phyloP scores from a whole-genome alignment of 352 stramenopile genomes.

The Thraustochytrium striatum region DNA sequence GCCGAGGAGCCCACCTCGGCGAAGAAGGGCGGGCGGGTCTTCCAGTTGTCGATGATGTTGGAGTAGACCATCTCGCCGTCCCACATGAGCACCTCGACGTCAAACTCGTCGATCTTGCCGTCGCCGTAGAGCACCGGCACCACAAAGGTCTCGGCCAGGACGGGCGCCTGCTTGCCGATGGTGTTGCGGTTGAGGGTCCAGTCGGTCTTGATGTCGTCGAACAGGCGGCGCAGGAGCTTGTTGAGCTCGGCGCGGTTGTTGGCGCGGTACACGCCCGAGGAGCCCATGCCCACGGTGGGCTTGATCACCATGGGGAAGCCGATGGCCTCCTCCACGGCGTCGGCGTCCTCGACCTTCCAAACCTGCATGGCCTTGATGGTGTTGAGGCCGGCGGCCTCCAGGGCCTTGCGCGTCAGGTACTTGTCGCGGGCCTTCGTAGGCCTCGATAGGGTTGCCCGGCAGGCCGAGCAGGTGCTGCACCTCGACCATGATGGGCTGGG shows the following conservation, averaged over 20 bases:
- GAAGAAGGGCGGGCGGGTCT: constrained; percentile 23
- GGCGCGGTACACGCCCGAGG: constrained; percentile 40
- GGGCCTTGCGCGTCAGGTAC: constrained; percentile 40
- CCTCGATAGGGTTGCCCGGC: background rate
- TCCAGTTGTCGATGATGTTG: constrained; percentile 48
- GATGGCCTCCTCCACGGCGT: background rate
- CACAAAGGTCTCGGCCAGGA: constrained; percentile 11
- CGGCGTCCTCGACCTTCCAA: constrained; percentile 8
- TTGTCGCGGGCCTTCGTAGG: constrained; percentile 48
- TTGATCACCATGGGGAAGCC: constrained; percentile 51
- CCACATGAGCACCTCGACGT: constrained; percentile 47
- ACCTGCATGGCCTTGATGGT: constrained; percentile 27
- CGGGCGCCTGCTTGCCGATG: background rate
- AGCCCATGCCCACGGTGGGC: constrained; percentile 35
- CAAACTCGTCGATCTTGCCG: constrained; percentile 32
- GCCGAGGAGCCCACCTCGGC: constrained; percentile 23
- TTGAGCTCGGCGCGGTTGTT: constrained; percentile 10
- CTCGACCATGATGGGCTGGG: constrained; percentile 31
- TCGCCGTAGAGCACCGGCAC: constrained; percentile 33
- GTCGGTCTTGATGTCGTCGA: constrained; percentile 33
- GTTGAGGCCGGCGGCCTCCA: constrained; percentile 29
- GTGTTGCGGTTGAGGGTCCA: constrained; percentile 6
- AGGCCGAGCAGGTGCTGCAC: constrained; percentile 21
- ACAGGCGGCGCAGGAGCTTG: background rate
- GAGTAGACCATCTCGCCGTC: constrained; percentile 40